These are phyloP conservation scores for Aspergillus sp. DNA, from an alignment of 2,329 filamentous ascomycete genomes.

Conservation along the genomic window DNA sequence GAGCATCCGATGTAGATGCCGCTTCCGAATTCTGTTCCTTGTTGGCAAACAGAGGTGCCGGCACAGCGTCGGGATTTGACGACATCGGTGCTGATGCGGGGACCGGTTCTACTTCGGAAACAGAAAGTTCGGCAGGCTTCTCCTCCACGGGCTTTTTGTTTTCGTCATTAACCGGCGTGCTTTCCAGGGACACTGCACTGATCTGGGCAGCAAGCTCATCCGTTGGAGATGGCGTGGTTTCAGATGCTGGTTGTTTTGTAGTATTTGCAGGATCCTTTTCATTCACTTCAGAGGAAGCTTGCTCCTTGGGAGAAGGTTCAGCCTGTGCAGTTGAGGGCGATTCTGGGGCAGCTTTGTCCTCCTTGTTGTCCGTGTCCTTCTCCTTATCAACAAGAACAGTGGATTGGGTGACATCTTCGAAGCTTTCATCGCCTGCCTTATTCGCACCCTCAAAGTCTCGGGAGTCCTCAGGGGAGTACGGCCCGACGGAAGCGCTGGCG, in stretches of 20 bases:
- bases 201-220: slow-evolving; percentile 57
- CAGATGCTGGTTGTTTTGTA: slow-evolving; percentile 15
- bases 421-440: slow-evolving; percentile 75
- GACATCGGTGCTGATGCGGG: slow-evolving; percentile 35
- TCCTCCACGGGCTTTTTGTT: background rate
- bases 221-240: slow-evolving; percentile 47
- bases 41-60: slow-evolving; percentile 64
- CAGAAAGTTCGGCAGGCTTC: background rate
- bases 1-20: slow-evolving; percentile 18
- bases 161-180: slow-evolving; percentile 5
- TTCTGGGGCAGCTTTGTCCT: slow-evolving; percentile 22
- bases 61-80: slow-evolving; percentile 66
- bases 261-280: background rate
- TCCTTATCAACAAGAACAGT: slow-evolving; percentile 72
- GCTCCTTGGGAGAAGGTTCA: background rate
- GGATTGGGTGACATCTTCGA: slow-evolving; percentile 77
- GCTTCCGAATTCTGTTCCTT: slow-evolving; percentile 31
- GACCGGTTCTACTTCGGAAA: slow-evolving; percentile 3
- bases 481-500: slow-evolving; percentile 43
- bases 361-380: slow-evolving; percentile 45
- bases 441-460: slow-evolving; percentile 77
- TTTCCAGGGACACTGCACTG: slow-evolving; percentile 45
- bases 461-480: slow-evolving; percentile 61
- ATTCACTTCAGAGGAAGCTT: background rate
- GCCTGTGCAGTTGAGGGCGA: slow-evolving; percentile 18